A percentile compares a stretch with the other conserved stretches of the same genome.
phyloP scores from a whole-genome alignment of 371 early-diverging fungal genomes.

The Actinomucor elegans region DNA sequence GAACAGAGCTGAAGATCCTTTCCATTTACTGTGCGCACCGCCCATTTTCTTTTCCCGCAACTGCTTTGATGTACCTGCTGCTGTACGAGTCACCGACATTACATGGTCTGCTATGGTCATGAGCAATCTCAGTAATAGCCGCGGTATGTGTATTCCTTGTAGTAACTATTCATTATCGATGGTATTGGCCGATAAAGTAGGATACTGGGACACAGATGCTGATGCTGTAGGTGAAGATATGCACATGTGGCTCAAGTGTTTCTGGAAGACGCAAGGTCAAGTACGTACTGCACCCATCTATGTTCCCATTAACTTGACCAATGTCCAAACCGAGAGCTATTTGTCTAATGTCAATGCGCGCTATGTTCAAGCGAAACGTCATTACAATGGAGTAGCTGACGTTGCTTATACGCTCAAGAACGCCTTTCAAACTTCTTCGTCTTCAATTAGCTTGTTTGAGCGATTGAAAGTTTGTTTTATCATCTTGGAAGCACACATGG shows the following conservation, averaged over 20 bases:
- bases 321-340: slow-evolving; percentile 67
- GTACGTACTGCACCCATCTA: slow-evolving; percentile 67
- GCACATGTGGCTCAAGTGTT: slow-evolving; percentile 86
- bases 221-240: slow-evolving; percentile 84
- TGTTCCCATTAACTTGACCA: slow-evolving; percentile 74
- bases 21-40: slow-evolving; percentile 63
- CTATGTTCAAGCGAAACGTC: slow-evolving; percentile 74
- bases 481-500: slow-evolving; percentile 56
- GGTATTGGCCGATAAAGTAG: slow-evolving; percentile 67
- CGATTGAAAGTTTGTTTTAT: slow-evolving; percentile 44
- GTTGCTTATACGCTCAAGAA: slow-evolving; percentile 52
- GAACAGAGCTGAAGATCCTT: slow-evolving; percentile 39
- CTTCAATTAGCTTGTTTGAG: slow-evolving; percentile 32
- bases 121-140: slow-evolving; percentile 68
- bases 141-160: slow-evolving; percentile 72
- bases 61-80: slow-evolving; percentile 69
- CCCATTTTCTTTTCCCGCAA: slow-evolving; percentile 80
- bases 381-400: slow-evolving; percentile 62
- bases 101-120: slow-evolving; percentile 81
- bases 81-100: slow-evolving; percentile 76
- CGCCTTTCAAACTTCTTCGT: slow-evolving; percentile 35
- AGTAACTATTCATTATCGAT: slow-evolving; percentile 74
- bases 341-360: slow-evolving; percentile 61
- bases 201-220: slow-evolving; percentile 79
- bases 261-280: slow-evolving; percentile 70